phyloP scores from a whole-genome alignment of 1,284 basidiomycete genomes.

The Tilletiaria anomala region DNA sequence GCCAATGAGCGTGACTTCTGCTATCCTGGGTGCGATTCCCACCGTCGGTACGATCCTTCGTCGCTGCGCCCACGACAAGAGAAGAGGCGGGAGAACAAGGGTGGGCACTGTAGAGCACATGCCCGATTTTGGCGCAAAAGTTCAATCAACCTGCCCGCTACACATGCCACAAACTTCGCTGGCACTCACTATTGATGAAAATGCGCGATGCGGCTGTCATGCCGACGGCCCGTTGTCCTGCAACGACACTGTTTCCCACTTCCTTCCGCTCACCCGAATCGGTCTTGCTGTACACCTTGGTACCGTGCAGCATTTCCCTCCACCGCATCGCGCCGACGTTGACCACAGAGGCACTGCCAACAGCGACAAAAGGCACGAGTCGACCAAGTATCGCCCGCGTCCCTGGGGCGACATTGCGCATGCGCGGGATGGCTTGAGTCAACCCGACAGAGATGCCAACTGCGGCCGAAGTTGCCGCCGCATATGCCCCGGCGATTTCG shows the following conservation, averaged over 20 bases:
- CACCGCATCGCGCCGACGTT: slow-evolving; percentile 45
- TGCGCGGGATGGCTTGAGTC: slow-evolving; percentile 42
- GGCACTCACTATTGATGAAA: slow-evolving; percentile 44
- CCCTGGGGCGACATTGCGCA: slow-evolving; percentile 11
- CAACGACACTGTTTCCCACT: slow-evolving; percentile 43
- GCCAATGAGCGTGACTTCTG: slow-evolving; percentile 40
- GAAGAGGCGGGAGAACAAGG: slow-evolving; percentile 45
- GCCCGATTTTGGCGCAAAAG: neutral
- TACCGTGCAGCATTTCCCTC: slow-evolving; percentile 48
- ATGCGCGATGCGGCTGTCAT: slow-evolving; percentile 46
- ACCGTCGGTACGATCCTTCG: slow-evolving; percentile 12
- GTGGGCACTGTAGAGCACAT: slow-evolving; percentile 36
- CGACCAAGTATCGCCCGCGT: slow-evolving; percentile 21
- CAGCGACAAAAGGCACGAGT: slow-evolving; percentile 46
- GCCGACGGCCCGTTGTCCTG: slow-evolving; percentile 44
- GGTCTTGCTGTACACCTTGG: slow-evolving; percentile 42
- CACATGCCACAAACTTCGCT: no score
- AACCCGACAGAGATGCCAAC: slow-evolving; percentile 46
- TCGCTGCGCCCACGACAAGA: slow-evolving; percentile 42
- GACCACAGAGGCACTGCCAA: slow-evolving; percentile 38
- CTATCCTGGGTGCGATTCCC: slow-evolving; percentile 11
- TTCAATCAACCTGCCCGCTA: neutral
- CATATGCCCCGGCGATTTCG: slow-evolving; percentile 44
- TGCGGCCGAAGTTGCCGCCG: slow-evolving; percentile 44
- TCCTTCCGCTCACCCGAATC: slow-evolving; percentile 22